Evolutionary conservation across 1,284 basidiomycete species (phyloP), one percentile per base, ranked within the genome.

Genomic region (Austroboletus rostrupii): DNA sequence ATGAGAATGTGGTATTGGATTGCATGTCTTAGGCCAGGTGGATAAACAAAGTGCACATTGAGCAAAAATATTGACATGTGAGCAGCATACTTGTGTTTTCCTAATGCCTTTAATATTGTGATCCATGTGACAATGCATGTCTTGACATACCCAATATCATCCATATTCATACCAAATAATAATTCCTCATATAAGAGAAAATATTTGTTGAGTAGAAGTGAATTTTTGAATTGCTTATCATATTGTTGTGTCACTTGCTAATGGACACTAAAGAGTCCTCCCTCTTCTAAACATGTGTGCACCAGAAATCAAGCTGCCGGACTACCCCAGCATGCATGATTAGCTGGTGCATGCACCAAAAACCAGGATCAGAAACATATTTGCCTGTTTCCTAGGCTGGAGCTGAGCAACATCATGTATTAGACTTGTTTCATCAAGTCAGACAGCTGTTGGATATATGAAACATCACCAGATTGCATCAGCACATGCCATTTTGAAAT

Each of bases 21-120:
- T 1, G n/a, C n/a, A n/a, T n/a, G n/a, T n/a, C n/a, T n/a, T n/a
- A 56, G 39, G 4, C 52, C 43, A 5, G 17, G 21, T 1, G 36
- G 49, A 26, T 52, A 59, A 1, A 32, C 7, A 17, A 56, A 54
- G 31, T 60, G 52, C 0, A 59, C 13, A 19, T 51, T 45, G 0
- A 19, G 7, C 0, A 57, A 21, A 28, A 55, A 57, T 1, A 57
- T 43, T 1, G 16, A 35, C 43, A 59, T 49, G 1, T 42, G n/a
- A 0, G 29, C 20, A 0, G 56, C 47, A 38, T 60, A 60, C 13
- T 60, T 60, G 23, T 60, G 57, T 46, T 60, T 60, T 1, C 55
- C 55, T 6, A 20, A 36, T 0, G 51, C 55, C n/a, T 53, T 55
- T 4, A 61, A 41, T 4, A 61, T 53, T 0, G 16, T 39, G 0